Conservation (phyloP, 192 early-diverging fungal genomes). For the Phycomyces nitens region DNA sequence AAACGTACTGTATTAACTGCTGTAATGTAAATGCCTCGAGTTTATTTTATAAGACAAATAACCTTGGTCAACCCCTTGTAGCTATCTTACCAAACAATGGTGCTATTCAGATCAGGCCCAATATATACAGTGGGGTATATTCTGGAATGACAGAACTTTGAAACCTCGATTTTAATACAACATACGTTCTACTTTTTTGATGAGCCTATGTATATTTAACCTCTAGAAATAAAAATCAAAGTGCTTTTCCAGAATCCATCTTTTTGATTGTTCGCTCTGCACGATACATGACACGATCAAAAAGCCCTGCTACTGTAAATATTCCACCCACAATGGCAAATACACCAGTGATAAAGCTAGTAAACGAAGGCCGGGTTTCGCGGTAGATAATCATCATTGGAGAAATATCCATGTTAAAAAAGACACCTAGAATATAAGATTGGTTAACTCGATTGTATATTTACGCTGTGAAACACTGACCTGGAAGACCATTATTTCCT, state of each 20-base stretch:
- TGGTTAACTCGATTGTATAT: not conserved
- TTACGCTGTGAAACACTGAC: conserved; percentile 4
- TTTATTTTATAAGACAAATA: too few relatives aligned
- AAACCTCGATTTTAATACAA: too few relatives aligned
- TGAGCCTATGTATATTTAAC: not conserved
- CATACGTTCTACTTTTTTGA: too few relatives aligned
- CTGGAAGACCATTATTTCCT: conserved; percentile 23
- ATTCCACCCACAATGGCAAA: conserved; percentile 94
- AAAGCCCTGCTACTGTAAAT: conserved; percentile 90
- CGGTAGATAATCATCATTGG: conserved; percentile 91
- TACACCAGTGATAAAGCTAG: conserved; percentile 84
- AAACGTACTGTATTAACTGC: too few relatives aligned
- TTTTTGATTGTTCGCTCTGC: conserved; percentile 72
- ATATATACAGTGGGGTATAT: too few relatives aligned
- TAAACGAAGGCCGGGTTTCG: conserved; percentile 77
- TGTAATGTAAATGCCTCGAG: too few relatives aligned
- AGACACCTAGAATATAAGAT: conserved; percentile 61
- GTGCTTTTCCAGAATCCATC: conserved; percentile 81
- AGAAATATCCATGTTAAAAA: conserved; percentile 93
- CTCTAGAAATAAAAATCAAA: conserved; percentile 23
- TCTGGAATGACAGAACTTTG: too few relatives aligned
- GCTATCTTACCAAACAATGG: too few relatives aligned
- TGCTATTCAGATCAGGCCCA: too few relatives aligned
- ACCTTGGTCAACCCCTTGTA: too few relatives aligned
- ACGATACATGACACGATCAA: conserved; percentile 86